Evolutionary conservation across 192 early-diverging fungal species (phyloP), one percentile per base, ranked within the genome.

Genomic region (Gryganskiella cystojenkinii): DNA sequence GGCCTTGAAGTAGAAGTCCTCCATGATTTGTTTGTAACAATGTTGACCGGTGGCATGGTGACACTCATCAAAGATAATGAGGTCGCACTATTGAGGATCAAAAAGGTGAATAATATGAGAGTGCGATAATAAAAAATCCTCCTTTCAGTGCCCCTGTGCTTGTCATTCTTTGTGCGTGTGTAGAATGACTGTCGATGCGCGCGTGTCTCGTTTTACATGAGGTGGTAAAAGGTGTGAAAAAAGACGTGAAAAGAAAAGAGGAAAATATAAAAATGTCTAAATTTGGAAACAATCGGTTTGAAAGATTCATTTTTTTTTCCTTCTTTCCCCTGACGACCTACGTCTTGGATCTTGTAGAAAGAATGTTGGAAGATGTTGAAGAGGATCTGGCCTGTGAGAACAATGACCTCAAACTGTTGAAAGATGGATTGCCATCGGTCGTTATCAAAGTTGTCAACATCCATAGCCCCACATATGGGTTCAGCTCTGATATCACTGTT

Each of bases 41-140:
- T 94, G 91, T 22, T 84, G 83, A 57, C 87, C 85, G 14, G 87
- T 83, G 4, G 95, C 87, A 71, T 98, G 93, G 74, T 98, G 96
- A 50, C 93, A 94, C 74, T 98, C 96, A 75, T 98, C 96, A 84
- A 98, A 94, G 25, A 98, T 88, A 9, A 98, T 69, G 50, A 98
- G 70, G 71, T 90, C 87, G 37, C 95, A 88, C 86, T 93, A 44
- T 19, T n/a, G n/a, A n/a, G 19, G 22, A 71, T 25, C n/a, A 19
- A 31, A 40, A 3, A 49, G 1, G 13, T 20, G 15, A 20, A 0
- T 53, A 3, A 2, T 20, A n/a, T n/a, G n/a, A n/a, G n/a, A n/a
- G n/a, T n/a, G n/a, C n/a, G n/a, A n/a, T n/a, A n/a, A n/a, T n/a
- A n/a, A n/a, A n/a, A n/a, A n/a, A n/a, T n/a, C n/a, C n/a, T n/a